These are phyloP conservation scores for Parmelia sp. DNA, from an alignment of 495 filamentous ascomycete species.

Conservation along the genomic window DNA sequence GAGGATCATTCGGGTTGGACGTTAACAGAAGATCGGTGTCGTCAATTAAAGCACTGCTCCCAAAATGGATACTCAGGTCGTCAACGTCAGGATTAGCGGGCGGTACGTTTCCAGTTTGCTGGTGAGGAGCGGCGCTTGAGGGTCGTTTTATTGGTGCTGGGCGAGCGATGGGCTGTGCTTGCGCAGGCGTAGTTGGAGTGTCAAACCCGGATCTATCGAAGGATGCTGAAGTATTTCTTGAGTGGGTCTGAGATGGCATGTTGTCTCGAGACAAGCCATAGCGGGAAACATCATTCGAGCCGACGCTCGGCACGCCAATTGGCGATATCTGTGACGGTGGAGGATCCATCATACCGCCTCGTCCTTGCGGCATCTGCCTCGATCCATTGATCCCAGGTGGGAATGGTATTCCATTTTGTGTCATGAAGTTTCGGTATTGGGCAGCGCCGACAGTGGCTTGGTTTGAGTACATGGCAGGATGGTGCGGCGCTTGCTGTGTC, in stretches of 20 bases:
- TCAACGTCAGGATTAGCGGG: slow-evolving; percentile 51
- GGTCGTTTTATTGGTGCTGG: slow-evolving; percentile 87
- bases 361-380: slow-evolving; percentile 53
- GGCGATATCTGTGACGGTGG: slow-evolving; percentile 31
- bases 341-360: slow-evolving; percentile 57
- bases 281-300: slow-evolving; percentile 24
- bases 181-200: slow-evolving; percentile 33
- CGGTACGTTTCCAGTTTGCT: slow-evolving; percentile 38
- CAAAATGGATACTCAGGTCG: slow-evolving; percentile 74
- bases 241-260: slow-evolving; percentile 44
- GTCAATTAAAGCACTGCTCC: slow-evolving; percentile 87
- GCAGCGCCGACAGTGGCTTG: slow-evolving; percentile 39
- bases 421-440: slow-evolving; percentile 48
- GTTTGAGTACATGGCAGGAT: slow-evolving; percentile 51
- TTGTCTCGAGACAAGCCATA: slow-evolving; percentile 31
- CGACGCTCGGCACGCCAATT: slow-evolving; percentile 27
- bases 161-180: slow-evolving; percentile 61
- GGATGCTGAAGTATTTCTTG: slow-evolving; percentile 54
- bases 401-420: slow-evolving; percentile 53
- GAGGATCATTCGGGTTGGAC: slow-evolving; percentile 36
- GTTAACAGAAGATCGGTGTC: slow-evolving; percentile 57
- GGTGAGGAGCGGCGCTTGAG: slow-evolving; percentile 61
- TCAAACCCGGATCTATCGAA: slow-evolving; percentile 47
- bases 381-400: slow-evolving; percentile 54
- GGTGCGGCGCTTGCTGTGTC: slow-evolving; percentile 34